Percentiles rank a stretch among this genome's conserved stretches.
These are phyloP conservation scores for Stropharia rugosoannulata DNA, from an alignment of 768 basidiomycete genomes.

Conservation along the genomic window DNA sequence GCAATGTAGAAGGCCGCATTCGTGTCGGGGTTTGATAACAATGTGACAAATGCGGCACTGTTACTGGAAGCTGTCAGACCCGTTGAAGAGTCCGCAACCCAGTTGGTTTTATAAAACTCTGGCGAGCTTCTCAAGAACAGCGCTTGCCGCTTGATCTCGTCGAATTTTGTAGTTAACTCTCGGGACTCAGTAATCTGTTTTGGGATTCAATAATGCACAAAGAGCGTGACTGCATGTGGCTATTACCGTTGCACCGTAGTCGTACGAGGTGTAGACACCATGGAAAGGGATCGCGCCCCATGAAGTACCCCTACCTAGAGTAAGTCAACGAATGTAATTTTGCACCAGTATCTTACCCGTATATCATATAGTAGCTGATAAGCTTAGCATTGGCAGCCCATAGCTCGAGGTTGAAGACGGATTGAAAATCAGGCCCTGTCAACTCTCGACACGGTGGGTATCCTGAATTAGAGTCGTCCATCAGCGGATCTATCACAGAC, in stretches of 20 bases:
- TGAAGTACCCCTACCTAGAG: constrained; percentile 66
- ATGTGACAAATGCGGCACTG: constrained; percentile 53
- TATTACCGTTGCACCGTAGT: constrained; percentile 67
- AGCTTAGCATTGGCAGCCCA: constrained; percentile 84
- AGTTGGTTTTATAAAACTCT: constrained; percentile 78
- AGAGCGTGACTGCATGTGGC: not conserved
- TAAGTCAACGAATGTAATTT: not conserved
- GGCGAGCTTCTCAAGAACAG: constrained; percentile 78
- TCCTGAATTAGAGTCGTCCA: constrained; percentile 31
- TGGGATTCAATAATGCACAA: not conserved
- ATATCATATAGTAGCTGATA: constrained; percentile 85
- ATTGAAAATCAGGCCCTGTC: constrained; percentile 73
- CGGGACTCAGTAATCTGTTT: constrained; percentile 62
- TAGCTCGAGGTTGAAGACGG: constrained; percentile 75
- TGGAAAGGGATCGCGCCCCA: constrained; percentile 84
- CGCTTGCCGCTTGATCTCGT: constrained; percentile 76
- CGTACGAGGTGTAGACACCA: constrained; percentile 78
- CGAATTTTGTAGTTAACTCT: constrained; percentile 63
- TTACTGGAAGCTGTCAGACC: constrained; percentile 42
- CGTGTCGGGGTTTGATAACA: constrained; percentile 69
- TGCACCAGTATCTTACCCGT: constrained; percentile 48
- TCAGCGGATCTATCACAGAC: not conserved
- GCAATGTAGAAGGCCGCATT: constrained; percentile 66
- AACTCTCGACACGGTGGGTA: constrained; percentile 63
- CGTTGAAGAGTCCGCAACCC: constrained; percentile 61